Evolutionary conservation across 2,329 filamentous ascomycete genomes (phyloP).

Genomic region (Mollisia scopiformis): DNA sequence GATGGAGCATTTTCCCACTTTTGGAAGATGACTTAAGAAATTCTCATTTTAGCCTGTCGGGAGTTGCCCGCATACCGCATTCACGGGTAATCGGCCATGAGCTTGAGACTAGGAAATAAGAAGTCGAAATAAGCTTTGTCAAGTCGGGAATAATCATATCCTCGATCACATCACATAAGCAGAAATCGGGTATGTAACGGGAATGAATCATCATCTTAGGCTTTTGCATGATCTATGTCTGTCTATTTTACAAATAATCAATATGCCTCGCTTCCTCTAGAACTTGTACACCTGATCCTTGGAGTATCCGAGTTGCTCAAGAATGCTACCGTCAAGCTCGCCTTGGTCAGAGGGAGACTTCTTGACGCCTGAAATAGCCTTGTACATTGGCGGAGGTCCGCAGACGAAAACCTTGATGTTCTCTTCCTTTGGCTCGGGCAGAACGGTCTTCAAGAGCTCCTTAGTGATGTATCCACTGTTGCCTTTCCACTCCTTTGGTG

Average conservation of each 20-base stretch:
- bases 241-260: slow-evolving; percentile 16
- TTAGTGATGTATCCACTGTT: slow-evolving; percentile 83
- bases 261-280: slow-evolving; percentile 45
- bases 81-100: not conserved
- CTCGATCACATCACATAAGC: not conserved
- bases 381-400: slow-evolving; percentile 90
- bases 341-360: slow-evolving; percentile 92
- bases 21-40: too few species aligned
- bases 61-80: not conserved
- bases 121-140: not conserved
- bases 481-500: slow-evolving; percentile 75
- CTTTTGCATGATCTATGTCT: slow-evolving; percentile 16
- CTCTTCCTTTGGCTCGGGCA: slow-evolving; percentile 87
- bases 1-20: not conserved
- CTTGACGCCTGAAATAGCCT: slow-evolving; percentile 88
- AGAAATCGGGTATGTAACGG: not conserved
- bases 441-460: slow-evolving; percentile 90
- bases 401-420: slow-evolving; percentile 98
- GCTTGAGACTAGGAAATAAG: not conserved
- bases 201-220: not conserved
- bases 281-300: slow-evolving; percentile 98
- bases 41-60: not conserved
- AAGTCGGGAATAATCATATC: not conserved
- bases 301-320: slow-evolving; percentile 82
- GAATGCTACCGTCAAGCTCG: slow-evolving; percentile 72